phyloP scores from a whole-genome alignment of 1,139 yeast genomes.

The Candida neerlandica region DNA sequence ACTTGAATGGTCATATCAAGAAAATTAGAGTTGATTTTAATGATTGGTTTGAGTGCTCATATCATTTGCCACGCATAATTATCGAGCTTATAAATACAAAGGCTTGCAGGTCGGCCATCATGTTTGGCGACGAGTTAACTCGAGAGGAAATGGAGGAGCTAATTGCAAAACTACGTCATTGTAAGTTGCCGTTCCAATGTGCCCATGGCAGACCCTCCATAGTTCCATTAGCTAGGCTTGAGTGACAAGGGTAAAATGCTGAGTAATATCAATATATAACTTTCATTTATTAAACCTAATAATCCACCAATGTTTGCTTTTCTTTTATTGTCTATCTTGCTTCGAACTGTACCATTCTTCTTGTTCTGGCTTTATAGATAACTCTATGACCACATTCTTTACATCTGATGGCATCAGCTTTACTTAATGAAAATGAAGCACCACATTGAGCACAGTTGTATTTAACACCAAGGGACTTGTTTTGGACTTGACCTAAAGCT shows the following conservation, averaged over 20 bases:
- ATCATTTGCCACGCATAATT: slow-evolving; percentile 49
- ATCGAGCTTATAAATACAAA: slow-evolving; percentile 55
- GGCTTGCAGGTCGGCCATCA: slow-evolving; percentile 73
- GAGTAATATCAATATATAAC: not conserved
- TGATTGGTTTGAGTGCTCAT: slow-evolving; percentile 21
- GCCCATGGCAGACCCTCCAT: slow-evolving; percentile 88
- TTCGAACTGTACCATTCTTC: slow-evolving; percentile 79
- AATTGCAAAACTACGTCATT: slow-evolving; percentile 42
- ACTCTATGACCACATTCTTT: slow-evolving; percentile 99
- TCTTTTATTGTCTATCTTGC: slow-evolving; percentile 36
- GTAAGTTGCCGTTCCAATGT: slow-evolving; percentile 72
- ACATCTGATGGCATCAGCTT: slow-evolving; percentile 97
- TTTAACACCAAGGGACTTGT: slow-evolving; percentile 80
- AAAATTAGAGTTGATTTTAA: slow-evolving; percentile 13
- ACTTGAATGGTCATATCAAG: slow-evolving; percentile 32
- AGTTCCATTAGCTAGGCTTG: slow-evolving; percentile 48
- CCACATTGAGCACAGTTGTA: slow-evolving; percentile 98
- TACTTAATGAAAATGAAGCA: slow-evolving; percentile 79
- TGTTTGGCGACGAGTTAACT: slow-evolving; percentile 65
- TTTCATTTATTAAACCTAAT: slow-evolving; percentile 1
- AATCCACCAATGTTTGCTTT: not conserved
- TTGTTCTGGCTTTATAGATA: slow-evolving; percentile 93
- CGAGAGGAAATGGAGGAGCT: slow-evolving; percentile 46
- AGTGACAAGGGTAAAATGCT: too few relatives aligned
- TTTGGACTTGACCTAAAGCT: slow-evolving; percentile 56